These are phyloP conservation scores for Bullera alba DNA, from an alignment of 768 basidiomycete species.

Conservation along the genomic window DNA sequence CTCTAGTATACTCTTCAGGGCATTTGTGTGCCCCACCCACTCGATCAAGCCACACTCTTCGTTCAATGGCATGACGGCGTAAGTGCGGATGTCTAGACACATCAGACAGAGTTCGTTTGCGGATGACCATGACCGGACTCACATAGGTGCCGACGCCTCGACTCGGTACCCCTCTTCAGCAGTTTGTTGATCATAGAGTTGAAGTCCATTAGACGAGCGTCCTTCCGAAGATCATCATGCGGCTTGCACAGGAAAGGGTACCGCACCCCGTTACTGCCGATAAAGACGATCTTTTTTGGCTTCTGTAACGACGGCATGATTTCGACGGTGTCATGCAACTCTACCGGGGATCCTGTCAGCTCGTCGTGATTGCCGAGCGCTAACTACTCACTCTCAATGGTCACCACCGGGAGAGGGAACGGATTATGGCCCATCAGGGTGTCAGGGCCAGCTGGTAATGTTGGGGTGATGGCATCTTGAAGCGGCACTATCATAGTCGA, in stretches of 20 bases:
- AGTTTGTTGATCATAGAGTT: conserved; percentile 96
- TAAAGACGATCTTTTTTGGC: conserved; percentile 82
- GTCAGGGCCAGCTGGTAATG: conserved; percentile 64
- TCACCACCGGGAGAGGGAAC: conserved; percentile 69
- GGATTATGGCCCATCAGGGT: conserved; percentile 61
- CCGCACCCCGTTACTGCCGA: conserved; percentile 68
- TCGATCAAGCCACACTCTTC: conserved; percentile 97
- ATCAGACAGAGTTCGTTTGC: neutral
- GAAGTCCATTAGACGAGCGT: conserved; percentile 95
- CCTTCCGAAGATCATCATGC: conserved; percentile 94
- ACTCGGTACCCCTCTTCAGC: conserved; percentile 86
- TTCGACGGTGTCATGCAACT: conserved; percentile 70
- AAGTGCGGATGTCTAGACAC: conserved; percentile 77
- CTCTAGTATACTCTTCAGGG: conserved; percentile 66
- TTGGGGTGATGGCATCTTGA: conserved; percentile 84
- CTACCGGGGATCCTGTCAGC: conserved; percentile 48
- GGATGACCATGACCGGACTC: no score
- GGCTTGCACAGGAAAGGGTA: conserved; percentile 96
- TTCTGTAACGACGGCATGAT: conserved; percentile 86
- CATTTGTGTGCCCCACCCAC: conserved; percentile 92
- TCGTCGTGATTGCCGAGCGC: neutral
- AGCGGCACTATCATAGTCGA: conserved; percentile 77
- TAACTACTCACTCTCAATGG: conserved; percentile 59
- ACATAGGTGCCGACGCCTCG: conserved; percentile 84
- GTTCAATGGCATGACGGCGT: conserved; percentile 95